Conservation (phyloP, 176 grass and related monocot genomes). For the Puya raimondii region DNA sequence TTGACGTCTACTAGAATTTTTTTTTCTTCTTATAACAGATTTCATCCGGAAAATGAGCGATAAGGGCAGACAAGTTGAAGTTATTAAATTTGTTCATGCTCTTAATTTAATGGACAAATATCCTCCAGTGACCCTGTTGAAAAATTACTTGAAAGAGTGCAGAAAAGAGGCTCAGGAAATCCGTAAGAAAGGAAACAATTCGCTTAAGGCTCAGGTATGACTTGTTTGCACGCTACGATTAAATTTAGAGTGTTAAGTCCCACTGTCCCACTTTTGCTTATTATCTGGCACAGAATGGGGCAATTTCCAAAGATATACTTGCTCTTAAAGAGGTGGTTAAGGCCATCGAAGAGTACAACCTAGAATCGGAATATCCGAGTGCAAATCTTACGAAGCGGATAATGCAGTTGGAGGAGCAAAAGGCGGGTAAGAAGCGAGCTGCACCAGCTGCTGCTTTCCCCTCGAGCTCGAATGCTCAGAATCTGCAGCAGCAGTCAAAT, state of each 20-base stretch:
- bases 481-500: conserved; percentile 4
- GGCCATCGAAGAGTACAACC: conserved; percentile 40
- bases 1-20: conserved; percentile 20
- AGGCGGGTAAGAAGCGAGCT: conserved; percentile 1
- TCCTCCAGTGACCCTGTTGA: conserved; percentile 38
- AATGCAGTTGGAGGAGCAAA: conserved; percentile 25
- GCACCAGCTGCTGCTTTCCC: neutral
- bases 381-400: conserved; percentile 34
- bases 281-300: conserved; percentile 28
- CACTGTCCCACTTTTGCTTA: conserved; percentile 13
- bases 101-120: conserved; percentile 39
- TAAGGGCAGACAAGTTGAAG: conserved; percentile 46
- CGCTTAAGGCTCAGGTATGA: conserved; percentile 36
- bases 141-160: conserved; percentile 36
- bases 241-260: neutral
- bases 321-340: conserved; percentile 40
- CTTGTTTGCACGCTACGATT: conserved; percentile 3
- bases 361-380: conserved; percentile 37
- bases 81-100: conserved; percentile 52
- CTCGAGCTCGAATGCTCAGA: neutral
- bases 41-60: conserved; percentile 39
- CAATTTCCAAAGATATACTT: conserved; percentile 35
- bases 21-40: conserved; percentile 36
- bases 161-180: conserved; percentile 44
- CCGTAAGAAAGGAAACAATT: conserved; percentile 31